Percentiles rank a stretch among this genome's conserved stretches.
Conservation (phyloP, 345 rosid genomes). For the Isatis tinctoria region DNA sequence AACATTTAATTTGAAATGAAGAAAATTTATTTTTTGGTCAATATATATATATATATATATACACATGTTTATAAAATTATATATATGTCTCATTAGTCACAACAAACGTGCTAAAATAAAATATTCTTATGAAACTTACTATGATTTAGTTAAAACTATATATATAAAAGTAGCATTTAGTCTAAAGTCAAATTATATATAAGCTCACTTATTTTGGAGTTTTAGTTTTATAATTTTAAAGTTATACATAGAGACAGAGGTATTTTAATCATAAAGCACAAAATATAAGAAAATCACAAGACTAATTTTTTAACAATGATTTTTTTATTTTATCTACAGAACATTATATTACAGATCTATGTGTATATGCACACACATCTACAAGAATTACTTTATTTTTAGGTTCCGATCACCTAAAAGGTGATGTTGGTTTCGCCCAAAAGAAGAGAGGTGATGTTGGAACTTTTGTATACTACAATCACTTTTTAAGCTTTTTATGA, state of each 20-base stretch:
- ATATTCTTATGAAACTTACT: too few species aligned
- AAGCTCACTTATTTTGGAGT: background rate
- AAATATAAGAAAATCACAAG: background rate
- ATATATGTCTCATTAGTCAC: too few species aligned
- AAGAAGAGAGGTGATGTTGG: slow-evolving; percentile 9
- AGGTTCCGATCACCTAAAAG: slow-evolving; percentile 9
- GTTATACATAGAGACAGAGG: background rate
- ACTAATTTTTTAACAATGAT: background rate
- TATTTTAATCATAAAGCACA: background rate
- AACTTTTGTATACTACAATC: slow-evolving; percentile 25
- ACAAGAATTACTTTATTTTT: slow-evolving; percentile 11
- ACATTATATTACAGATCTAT: background rate
- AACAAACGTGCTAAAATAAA: too few species aligned
- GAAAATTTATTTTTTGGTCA: too few species aligned
- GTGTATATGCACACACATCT: background rate
- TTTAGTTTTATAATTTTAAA: background rate
- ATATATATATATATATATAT: background rate
- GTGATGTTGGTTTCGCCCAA: background rate
- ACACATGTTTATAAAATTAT: background rate
- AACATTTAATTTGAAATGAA: background rate
- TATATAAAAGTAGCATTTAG: background rate
- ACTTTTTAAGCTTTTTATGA: slow-evolving; percentile 10
- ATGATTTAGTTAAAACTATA: too few species aligned
- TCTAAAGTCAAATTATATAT: background rate
- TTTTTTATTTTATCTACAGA: background rate